phyloP scores from a whole-genome alignment of 495 filamentous ascomycete species.

The Penicillium bovifimosum region DNA sequence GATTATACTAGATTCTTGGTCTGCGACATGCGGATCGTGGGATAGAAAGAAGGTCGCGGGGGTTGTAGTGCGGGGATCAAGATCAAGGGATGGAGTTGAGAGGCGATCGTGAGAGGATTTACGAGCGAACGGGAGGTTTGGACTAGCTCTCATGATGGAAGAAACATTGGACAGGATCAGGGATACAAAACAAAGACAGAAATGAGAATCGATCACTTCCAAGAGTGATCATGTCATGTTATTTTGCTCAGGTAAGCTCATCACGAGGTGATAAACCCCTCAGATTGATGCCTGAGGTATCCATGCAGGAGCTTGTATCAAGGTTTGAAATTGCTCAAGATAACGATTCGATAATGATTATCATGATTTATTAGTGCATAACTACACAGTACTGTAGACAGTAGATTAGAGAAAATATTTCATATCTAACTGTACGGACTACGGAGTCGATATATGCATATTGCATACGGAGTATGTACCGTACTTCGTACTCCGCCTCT shows the following conservation, averaged over 20 bases:
- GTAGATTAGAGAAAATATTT: too few relatives aligned
- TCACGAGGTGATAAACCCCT: constrained; percentile 8
- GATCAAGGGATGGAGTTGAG: constrained; percentile 33
- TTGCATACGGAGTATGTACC: too few relatives aligned
- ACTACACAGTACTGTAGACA: too few relatives aligned
- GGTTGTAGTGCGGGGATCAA: constrained; percentile 34
- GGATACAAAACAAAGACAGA: background rate
- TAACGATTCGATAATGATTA: too few relatives aligned
- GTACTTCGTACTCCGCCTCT: background rate
- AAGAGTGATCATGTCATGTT: constrained; percentile 4
- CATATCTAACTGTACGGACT: too few relatives aligned
- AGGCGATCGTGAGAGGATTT: constrained; percentile 31
- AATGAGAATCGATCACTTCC: background rate
- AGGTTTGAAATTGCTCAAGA: too few relatives aligned
- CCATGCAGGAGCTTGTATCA: background rate
- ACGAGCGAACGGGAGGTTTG: constrained; percentile 30
- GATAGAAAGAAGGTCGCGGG: constrained; percentile 48
- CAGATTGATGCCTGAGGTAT: background rate
- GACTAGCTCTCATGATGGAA: constrained; percentile 35
- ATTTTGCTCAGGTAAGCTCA: background rate
- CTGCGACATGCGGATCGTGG: constrained; percentile 25
- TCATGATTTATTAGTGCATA: too few relatives aligned
- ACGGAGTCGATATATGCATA: too few relatives aligned
- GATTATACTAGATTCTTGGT: constrained; percentile 24
- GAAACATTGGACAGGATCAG: background rate